These are phyloP conservation scores for Metarhizium album DNA, from an alignment of 2,329 filamentous ascomycete species.

Conservation along the genomic window DNA sequence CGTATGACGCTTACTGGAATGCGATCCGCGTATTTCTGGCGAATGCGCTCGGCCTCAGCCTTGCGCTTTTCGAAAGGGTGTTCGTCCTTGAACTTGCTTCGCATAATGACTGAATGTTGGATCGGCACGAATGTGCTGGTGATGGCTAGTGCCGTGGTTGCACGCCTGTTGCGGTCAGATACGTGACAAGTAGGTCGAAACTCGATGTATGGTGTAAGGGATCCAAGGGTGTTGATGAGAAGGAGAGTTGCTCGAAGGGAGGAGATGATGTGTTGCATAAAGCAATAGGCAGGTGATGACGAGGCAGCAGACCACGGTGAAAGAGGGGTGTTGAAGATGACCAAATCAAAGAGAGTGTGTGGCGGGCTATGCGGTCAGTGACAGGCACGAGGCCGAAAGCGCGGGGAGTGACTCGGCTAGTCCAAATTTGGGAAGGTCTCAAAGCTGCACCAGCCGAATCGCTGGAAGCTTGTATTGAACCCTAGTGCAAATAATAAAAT, in stretches of 20 bases:
- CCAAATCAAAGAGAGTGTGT: conserved; percentile 7
- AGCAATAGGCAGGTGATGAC: conserved; percentile 15
- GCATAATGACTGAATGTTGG: conserved; percentile 54
- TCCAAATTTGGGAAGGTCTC: not conserved
- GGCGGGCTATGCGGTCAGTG: conserved; percentile 11
- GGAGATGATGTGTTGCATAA: conserved; percentile 6
- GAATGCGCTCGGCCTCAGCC: conserved; percentile 98
- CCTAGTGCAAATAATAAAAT: too few species aligned
- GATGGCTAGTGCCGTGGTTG: not conserved
- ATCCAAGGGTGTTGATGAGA: not conserved
- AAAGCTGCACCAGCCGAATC: not conserved
- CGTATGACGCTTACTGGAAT: conserved; percentile 67
- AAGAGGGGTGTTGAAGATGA: conserved; percentile 8
- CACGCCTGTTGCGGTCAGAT: not conserved
- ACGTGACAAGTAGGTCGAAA: not conserved
- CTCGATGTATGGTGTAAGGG: not conserved
- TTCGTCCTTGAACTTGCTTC: conserved; percentile 99
- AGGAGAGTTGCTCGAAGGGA: conserved; percentile 5
- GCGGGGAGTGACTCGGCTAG: conserved; percentile 1
- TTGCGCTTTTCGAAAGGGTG: conserved; percentile 99
- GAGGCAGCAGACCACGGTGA: conserved; percentile 10
- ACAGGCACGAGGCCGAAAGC: conserved; percentile 7
- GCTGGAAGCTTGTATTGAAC: too few species aligned
- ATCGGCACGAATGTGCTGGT: conserved; percentile 8
- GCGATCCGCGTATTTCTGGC: conserved; percentile 96